These are phyloP conservation scores for Platanthera zijinensis DNA, from an alignment of 106 monocot species.

Conservation along the genomic window DNA sequence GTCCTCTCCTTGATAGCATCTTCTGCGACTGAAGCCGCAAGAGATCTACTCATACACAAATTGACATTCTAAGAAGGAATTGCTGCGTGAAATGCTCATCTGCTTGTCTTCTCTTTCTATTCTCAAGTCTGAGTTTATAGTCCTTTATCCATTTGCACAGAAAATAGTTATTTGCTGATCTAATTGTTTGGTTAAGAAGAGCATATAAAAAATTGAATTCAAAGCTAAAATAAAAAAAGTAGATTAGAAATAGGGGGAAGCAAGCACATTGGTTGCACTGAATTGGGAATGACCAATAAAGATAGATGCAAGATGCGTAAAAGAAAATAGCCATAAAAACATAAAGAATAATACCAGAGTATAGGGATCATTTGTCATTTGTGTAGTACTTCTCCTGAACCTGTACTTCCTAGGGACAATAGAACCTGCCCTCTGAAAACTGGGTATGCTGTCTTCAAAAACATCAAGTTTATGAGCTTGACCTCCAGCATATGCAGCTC, in stretches of 20 bases:
- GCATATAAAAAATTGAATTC: neutral
- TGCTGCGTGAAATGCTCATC: too few relatives aligned
- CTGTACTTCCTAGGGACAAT: slow-evolving; percentile 90
- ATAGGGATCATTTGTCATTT: slow-evolving; percentile 91
- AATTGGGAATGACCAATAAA: neutral
- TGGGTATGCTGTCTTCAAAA: slow-evolving; percentile 82
- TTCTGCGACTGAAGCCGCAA: too few relatives aligned
- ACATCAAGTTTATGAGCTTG: slow-evolving; percentile 60
- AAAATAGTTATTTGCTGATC: neutral
- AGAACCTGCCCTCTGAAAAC: slow-evolving; percentile 84
- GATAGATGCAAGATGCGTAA: neutral
- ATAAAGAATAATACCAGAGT: slow-evolving; percentile 63
- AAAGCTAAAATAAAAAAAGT: neutral
- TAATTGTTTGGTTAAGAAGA: neutral
- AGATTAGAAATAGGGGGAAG: neutral
- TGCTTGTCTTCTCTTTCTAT: too few relatives aligned
- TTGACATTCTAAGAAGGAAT: too few relatives aligned
- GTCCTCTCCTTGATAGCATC: too few relatives aligned
- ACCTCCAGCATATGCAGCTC: slow-evolving; percentile 54
- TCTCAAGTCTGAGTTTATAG: too few relatives aligned
- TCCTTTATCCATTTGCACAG: neutral
- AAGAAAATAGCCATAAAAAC: neutral
- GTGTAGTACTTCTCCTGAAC: slow-evolving; percentile 80
- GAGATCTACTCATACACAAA: too few relatives aligned
- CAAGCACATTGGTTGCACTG: neutral